Percentiles rank a stretch among this genome's conserved stretches.
These are phyloP conservation scores for Chlorella sp. DNA, from an alignment of 139 green algal species.

Conservation along the genomic window DNA sequence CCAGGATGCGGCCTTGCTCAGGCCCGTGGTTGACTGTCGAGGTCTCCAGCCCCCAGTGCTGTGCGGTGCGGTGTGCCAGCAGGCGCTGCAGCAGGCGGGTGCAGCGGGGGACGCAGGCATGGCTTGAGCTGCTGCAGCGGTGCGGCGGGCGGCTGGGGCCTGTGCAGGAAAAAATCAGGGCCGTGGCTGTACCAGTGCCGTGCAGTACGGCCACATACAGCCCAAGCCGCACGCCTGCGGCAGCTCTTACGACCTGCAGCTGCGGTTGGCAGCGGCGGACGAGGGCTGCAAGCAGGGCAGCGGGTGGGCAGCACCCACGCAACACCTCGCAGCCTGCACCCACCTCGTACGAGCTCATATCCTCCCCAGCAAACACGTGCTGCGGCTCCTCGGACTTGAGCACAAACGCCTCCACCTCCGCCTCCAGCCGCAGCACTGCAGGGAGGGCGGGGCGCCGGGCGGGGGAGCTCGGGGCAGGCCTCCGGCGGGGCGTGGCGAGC, in stretches of 20 bases:
- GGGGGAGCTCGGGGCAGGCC: background rate
- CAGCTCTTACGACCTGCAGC: too few relatives aligned
- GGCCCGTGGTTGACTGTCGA: conserved; percentile 48
- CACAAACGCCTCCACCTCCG: conserved; percentile 54
- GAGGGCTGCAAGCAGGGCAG: background rate
- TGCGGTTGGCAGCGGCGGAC: too few relatives aligned
- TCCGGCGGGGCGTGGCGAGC: background rate
- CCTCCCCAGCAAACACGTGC: conserved; percentile 37
- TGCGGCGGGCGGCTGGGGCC: too few relatives aligned
- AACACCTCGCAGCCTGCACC: background rate
- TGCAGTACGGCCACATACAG: too few relatives aligned
- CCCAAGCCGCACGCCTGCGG: too few relatives aligned
- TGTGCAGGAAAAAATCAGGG: too few relatives aligned
- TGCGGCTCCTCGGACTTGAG: conserved; percentile 7
- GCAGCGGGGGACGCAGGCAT: background rate
- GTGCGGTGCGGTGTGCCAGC: conserved; percentile 52
- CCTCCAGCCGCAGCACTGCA: conserved; percentile 53
- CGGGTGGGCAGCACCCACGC: background rate
- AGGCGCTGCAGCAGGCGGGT: conserved; percentile 38
- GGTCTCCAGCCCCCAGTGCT: conserved; percentile 65
- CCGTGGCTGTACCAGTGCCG: background rate
- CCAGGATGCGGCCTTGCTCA: conserved; percentile 48
- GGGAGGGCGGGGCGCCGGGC: background rate
- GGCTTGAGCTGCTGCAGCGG: too few relatives aligned
- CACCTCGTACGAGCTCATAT: conserved; percentile 56